These are phyloP conservation scores for Kalmusia sp. DNA, from an alignment of 2,329 filamentous ascomycete genomes.

Conservation along the genomic window DNA sequence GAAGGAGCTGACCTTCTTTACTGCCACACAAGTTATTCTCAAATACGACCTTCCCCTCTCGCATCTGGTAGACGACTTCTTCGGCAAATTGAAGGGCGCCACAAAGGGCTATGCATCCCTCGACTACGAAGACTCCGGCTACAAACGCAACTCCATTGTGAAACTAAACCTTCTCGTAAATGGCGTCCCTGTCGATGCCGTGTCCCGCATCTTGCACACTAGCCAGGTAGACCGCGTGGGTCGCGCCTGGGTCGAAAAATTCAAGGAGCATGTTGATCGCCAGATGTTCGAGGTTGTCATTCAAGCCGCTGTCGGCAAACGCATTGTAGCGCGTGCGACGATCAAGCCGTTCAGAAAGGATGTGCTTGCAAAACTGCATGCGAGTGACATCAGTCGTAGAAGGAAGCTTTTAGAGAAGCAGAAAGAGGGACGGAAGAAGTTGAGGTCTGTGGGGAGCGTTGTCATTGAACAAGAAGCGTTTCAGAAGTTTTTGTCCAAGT, in stretches of 20 bases:
- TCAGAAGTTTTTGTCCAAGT: slow-evolving; percentile 87
- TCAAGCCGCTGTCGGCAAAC: slow-evolving; percentile 83
- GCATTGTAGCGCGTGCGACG: slow-evolving; percentile 88
- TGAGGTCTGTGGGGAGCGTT: slow-evolving; percentile 84
- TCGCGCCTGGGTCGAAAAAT: slow-evolving; percentile 88
- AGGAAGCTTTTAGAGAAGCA: slow-evolving; percentile 94
- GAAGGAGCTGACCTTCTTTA: slow-evolving; percentile 84
- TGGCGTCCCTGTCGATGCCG: slow-evolving; percentile 89
- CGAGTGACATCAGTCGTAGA: slow-evolving; percentile 81
- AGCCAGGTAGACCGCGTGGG: slow-evolving; percentile 84
- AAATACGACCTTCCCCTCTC: slow-evolving; percentile 89
- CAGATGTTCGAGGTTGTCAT: slow-evolving; percentile 99
- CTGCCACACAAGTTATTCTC: slow-evolving; percentile 88
- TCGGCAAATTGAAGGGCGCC: slow-evolving; percentile 91
- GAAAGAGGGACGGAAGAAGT: slow-evolving; percentile 90
- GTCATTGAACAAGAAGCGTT: slow-evolving; percentile 97
- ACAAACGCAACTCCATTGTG: slow-evolving; percentile 77
- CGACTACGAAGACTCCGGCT: slow-evolving; percentile 96
- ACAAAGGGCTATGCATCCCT: slow-evolving; percentile 96
- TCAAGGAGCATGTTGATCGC: slow-evolving; percentile 94
- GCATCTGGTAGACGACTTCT: slow-evolving; percentile 94
- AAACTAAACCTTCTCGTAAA: slow-evolving; percentile 96
- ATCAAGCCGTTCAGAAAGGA: slow-evolving; percentile 98
- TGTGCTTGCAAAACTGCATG: slow-evolving; percentile 90
- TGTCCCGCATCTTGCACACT: slow-evolving; percentile 85